Conservation (phyloP, 176 grass and related monocot genomes). For the Carex littledalei region DNA sequence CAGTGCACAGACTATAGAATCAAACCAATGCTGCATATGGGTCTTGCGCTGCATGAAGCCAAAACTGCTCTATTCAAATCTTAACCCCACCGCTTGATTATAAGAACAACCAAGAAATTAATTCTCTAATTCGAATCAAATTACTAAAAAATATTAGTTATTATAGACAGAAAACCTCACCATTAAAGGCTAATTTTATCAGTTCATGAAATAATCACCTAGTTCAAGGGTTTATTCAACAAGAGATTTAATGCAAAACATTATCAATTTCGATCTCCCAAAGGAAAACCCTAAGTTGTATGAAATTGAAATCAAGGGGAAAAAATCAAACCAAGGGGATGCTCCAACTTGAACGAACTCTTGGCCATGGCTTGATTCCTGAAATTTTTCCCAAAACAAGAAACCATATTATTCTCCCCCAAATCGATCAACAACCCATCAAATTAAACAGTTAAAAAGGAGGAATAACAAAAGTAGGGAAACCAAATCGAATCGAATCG, state of each 20-base stretch:
- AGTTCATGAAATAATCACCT: no score
- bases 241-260: not conserved
- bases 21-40: no score
- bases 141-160: no score
- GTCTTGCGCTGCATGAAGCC: no score
- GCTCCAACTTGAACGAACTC: conserved; percentile 27
- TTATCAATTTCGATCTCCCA: not conserved
- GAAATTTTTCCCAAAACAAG: conserved; percentile 15
- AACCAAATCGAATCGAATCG: not conserved
- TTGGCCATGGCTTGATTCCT: conserved; percentile 20
- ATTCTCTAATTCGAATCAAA: no score
- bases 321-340: conserved; percentile 15
- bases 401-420: conserved; percentile 11
- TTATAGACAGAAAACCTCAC: no score
- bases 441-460: not conserved
- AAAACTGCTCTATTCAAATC: no score
- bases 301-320: not conserved
- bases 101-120: no score
- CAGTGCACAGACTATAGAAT: no score
- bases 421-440: conserved; percentile 13
- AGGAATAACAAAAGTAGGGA: not conserved
- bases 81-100: no score
- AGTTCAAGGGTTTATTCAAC: not conserved
- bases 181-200: no score
- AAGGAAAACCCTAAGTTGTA: not conserved